Evolutionary conservation across 2,329 filamentous ascomycete genomes (phyloP), one percentile per base, ranked within the genome.

Genomic region (Fusarium phyllophilum): DNA sequence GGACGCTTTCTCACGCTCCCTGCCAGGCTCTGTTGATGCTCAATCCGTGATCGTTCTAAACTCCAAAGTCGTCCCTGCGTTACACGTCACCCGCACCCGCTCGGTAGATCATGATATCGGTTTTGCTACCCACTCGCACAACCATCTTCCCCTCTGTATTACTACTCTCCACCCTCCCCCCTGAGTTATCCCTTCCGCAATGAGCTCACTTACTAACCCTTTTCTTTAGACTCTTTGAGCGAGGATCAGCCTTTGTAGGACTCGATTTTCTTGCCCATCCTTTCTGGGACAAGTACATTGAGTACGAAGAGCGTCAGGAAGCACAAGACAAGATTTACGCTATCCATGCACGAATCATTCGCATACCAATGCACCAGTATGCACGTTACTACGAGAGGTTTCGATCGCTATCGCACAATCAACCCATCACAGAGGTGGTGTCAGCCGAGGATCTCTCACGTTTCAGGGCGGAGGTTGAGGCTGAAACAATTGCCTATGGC

Each of bases 241-340:
- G 96, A 75, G 96, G 93, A 72, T 93, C 94, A 34, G 89, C 89
- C 36, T 92, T 90, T 78, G 95, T 97, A 45, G 96, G 96, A 22
- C 88, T 98, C 24, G 96, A 99, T 83, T 99, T 97, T 80, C 88
- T 97, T 36, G 93, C 95, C 5, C 95, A 98, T 81, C 95, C 95
- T 3, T 98, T 99, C 85, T 99, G 96, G 96, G 96, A 99, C 83
- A 98, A 97, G 84, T 99, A 97, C 80, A 90, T 99, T 73, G 96
- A 98, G 81, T 98, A 97, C 79, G 96, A 98, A 81, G 95, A 98
- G 81, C 93, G 95, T 4, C 87, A 96, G 70, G 95, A 97, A 78
- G 91, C 93, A 1, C 90, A 92, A 20, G 94, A 97, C 73, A 94
- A 91, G 78, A 94, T 98, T 62, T 97, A 97, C 77, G 90, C 90